Evolutionary conservation across 2,329 filamentous ascomycete species (phyloP).

Genomic region (Boeremia lycopersici): DNA sequence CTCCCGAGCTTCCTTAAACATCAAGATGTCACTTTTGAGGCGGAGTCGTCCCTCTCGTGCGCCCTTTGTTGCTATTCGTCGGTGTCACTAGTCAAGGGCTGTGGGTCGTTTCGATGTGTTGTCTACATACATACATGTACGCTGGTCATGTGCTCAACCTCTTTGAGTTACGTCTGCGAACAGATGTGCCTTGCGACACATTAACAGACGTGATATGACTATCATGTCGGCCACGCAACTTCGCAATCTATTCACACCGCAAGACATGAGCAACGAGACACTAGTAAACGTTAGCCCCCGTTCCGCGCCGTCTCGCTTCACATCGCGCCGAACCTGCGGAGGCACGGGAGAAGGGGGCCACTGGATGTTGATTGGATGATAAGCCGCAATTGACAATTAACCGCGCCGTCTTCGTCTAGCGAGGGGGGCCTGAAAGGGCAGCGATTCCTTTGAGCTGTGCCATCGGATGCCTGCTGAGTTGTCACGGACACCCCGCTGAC

Average conservation of each 20-base stretch:
- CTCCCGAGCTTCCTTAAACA: background rate
- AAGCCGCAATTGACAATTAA: constrained; percentile 23
- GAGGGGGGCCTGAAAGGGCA: background rate
- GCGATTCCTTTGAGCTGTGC: background rate
- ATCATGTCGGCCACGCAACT: constrained; percentile 10
- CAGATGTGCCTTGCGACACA: constrained; percentile 5
- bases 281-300: constrained; percentile 12
- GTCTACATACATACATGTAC: background rate
- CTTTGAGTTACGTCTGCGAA: constrained; percentile 11
- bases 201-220: constrained; percentile 7
- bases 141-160: constrained; percentile 8
- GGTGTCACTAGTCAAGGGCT: background rate
- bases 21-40: background rate
- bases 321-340: constrained; percentile 14
- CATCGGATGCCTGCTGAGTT: background rate
- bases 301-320: constrained; percentile 20
- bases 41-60: background rate
- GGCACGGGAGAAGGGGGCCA: constrained; percentile 12
- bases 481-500: constrained; percentile 1
- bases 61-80: constrained; percentile 1
- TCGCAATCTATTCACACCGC: constrained; percentile 18
- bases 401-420: constrained; percentile 12
- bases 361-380: constrained; percentile 18
- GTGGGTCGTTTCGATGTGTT: constrained; percentile 7
- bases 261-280: constrained; percentile 14